Evolutionary conservation across 2,329 filamentous ascomycete species (phyloP).

Genomic region (Fusarium penzigii): DNA sequence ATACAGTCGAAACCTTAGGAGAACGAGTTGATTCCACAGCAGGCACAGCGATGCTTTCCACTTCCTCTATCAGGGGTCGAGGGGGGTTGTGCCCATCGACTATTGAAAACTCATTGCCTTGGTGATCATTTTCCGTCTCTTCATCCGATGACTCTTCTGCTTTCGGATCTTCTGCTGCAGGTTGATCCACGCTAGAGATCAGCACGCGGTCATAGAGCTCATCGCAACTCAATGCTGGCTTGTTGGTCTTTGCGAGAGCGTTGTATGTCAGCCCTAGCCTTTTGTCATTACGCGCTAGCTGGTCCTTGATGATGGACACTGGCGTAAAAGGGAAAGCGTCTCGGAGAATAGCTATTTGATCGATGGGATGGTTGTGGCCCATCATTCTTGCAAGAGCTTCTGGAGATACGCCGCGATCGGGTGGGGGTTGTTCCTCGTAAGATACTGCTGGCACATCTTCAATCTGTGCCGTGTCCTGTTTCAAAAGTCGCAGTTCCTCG

Average conservation of each 20-base stretch:
- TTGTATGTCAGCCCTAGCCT: constrained; percentile 42
- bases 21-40: background rate
- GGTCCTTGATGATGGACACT: constrained; percentile 36
- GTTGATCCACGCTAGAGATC: background rate
- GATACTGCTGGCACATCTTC: constrained; percentile 21
- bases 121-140: background rate
- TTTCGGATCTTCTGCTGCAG: background rate
- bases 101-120: background rate
- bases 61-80: constrained; percentile 34
- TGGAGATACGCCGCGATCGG: background rate
- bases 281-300: constrained; percentile 35
- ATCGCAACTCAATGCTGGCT: constrained; percentile 35
- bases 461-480: constrained; percentile 20
- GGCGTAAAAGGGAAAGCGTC: constrained; percentile 46
- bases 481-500: constrained; percentile 23
- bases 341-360: constrained; percentile 31
- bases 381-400: background rate
- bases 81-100: constrained; percentile 1
- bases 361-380: background rate
- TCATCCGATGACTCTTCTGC: background rate
- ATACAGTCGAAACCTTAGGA: constrained; percentile 33
- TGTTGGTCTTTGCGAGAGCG: constrained; percentile 34
- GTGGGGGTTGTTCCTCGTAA: constrained; percentile 4
- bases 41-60: constrained; percentile 15
- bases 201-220: constrained; percentile 35